phyloP scores from a whole-genome alignment of 495 filamentous ascomycete species.

The Xylaria intraflava region DNA sequence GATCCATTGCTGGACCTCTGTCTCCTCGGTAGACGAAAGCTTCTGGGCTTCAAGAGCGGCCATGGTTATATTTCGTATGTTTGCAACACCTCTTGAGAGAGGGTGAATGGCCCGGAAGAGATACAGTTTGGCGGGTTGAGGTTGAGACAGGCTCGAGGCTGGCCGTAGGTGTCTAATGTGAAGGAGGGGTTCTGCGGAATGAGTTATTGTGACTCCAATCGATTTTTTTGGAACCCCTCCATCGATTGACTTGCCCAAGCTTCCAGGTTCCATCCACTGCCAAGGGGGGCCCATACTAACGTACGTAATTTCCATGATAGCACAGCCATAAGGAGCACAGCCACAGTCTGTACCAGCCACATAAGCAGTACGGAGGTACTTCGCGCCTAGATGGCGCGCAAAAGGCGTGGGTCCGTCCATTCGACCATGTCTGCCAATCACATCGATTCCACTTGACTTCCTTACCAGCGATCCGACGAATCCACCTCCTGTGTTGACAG shows the following conservation, averaged over 20 bases:
- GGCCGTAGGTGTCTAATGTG: not conserved
- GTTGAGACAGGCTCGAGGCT: conserved; percentile 3
- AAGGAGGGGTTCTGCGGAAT: conserved; percentile 1
- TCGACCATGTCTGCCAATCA: too few relatives aligned
- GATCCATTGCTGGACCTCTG: conserved; percentile 84
- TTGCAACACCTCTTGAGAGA: conserved; percentile 39
- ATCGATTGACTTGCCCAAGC: not conserved
- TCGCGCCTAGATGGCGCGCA: not conserved
- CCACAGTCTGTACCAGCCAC: not conserved
- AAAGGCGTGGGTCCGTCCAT: not conserved
- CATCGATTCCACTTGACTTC: not conserved
- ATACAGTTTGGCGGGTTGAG: conserved; percentile 41
- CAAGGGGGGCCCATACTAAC: too few relatives aligned
- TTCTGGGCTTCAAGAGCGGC: conserved; percentile 60
- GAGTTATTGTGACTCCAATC: conserved; percentile 1
- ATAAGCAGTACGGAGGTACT: too few relatives aligned
- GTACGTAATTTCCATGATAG: too few relatives aligned
- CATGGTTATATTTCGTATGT: conserved; percentile 36
- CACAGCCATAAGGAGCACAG: too few relatives aligned
- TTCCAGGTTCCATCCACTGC: not conserved
- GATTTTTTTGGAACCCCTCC: conserved; percentile 5
- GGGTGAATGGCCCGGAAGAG: conserved; percentile 35
- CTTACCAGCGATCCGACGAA: not conserved
- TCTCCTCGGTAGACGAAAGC: conserved; percentile 69
- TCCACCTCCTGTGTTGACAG: not conserved